Conservation (phyloP, 2,329 filamentous ascomycete genomes). For the Whalleya microplaca region DNA sequence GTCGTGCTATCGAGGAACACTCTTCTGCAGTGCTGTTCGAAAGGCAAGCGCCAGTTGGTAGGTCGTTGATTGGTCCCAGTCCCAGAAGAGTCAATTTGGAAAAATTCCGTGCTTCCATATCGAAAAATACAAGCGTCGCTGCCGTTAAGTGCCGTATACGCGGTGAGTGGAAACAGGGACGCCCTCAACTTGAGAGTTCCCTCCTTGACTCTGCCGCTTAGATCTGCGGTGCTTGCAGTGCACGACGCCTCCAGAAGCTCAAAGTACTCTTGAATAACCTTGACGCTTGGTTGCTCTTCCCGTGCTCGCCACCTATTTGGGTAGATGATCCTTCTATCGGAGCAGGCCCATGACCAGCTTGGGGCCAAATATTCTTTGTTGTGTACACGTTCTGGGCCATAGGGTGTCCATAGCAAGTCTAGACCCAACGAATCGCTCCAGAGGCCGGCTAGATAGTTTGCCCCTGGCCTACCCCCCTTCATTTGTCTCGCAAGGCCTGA, state of each 20-base stretch:
- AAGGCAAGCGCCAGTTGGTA: slow-evolving; percentile 5
- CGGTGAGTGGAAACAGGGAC: slow-evolving; percentile 3
- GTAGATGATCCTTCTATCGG: slow-evolving; percentile 5
- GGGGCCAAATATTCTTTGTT: slow-evolving; percentile 8
- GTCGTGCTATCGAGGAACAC: slow-evolving; percentile 9
- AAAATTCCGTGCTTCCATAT: slow-evolving; percentile 9
- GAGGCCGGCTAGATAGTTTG: slow-evolving; percentile 13
- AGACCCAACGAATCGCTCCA: slow-evolving; percentile 17
- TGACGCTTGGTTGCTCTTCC: slow-evolving; percentile 7
- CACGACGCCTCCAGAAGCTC: background rate
- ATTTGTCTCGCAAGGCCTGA: slow-evolving; percentile 16
- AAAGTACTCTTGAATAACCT: slow-evolving; percentile 8
- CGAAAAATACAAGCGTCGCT: background rate
- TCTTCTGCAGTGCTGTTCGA: background rate
- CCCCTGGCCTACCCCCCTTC: slow-evolving; percentile 1
- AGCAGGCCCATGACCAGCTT: slow-evolving; percentile 14
- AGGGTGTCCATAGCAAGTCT: slow-evolving; percentile 10
- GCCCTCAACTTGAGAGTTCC: background rate
- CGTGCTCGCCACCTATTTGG: slow-evolving; percentile 7
- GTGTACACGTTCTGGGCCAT: slow-evolving; percentile 3
- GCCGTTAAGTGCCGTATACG: background rate
- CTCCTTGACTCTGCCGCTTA: slow-evolving; percentile 5
- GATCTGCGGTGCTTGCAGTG: slow-evolving; percentile 4
- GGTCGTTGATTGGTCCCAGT: background rate
- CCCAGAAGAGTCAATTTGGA: background rate